phyloP scores from a whole-genome alignment of 2,329 filamentous ascomycete species.

The Aspergillus udagawae region DNA sequence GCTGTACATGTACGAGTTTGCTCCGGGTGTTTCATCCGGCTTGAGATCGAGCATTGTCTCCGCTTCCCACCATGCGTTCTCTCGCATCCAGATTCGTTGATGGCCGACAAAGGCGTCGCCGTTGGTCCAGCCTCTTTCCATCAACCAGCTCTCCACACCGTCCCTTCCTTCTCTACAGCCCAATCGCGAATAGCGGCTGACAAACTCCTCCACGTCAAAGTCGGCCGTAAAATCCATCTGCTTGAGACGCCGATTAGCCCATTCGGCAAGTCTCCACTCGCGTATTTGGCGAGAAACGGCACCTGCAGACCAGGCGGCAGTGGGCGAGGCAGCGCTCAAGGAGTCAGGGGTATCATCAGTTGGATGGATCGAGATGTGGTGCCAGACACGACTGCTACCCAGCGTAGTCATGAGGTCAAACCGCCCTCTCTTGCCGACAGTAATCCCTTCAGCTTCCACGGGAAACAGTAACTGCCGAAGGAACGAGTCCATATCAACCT shows the following conservation, averaged over 20 bases:
- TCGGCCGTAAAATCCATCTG: constrained; percentile 94
- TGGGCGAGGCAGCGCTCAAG: constrained; percentile 65
- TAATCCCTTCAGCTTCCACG: constrained; percentile 70
- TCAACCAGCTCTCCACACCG: constrained; percentile 87
- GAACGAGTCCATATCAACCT: constrained; percentile 77
- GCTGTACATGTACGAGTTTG: constrained; percentile 49
- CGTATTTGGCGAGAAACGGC: constrained; percentile 89
- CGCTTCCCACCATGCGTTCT: constrained; percentile 94
- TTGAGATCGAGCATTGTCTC: constrained; percentile 94
- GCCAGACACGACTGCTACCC: constrained; percentile 87
- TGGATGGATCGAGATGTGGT: constrained; percentile 86
- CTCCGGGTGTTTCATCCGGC: constrained; percentile 49
- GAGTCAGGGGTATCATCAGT: constrained; percentile 78
- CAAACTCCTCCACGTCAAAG: constrained; percentile 91
- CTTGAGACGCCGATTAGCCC: constrained; percentile 90
- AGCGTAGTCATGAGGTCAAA: constrained; percentile 73
- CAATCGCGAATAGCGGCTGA: constrained; percentile 72
- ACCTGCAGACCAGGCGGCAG: constrained; percentile 88
- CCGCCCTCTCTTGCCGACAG: constrained; percentile 70
- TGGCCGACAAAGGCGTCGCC: constrained; percentile 88
- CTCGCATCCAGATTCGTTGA: constrained; percentile 93
- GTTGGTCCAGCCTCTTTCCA: constrained; percentile 97
- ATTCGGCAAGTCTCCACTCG: constrained; percentile 89
- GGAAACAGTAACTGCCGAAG: constrained; percentile 79
- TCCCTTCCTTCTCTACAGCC: constrained; percentile 89